These are phyloP conservation scores for Rosa lucieae DNA, from an alignment of 306 rosid genomes.

Conservation along the genomic window DNA sequence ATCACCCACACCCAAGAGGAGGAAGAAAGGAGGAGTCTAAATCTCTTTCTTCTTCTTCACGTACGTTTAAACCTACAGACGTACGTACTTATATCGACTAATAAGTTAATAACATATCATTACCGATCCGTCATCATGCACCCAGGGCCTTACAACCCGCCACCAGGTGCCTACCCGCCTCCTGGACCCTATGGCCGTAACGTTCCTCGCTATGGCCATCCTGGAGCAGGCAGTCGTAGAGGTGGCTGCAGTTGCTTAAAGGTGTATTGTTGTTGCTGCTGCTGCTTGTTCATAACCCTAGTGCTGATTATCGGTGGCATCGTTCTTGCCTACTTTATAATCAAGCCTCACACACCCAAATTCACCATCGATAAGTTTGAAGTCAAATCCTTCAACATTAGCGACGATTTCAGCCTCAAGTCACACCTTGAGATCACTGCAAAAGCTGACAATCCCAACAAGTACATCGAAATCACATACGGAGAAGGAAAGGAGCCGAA, in stretches of 20 bases:
- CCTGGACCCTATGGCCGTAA: neutral
- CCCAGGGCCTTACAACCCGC: neutral
- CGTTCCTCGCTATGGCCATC: constrained; percentile 15
- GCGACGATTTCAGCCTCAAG: constrained; percentile 14
- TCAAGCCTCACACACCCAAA: constrained; percentile 37
- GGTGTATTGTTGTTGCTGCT: constrained; percentile 29
- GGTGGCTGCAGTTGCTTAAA: neutral
- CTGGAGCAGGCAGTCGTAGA: neutral
- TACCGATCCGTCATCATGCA: neutral
- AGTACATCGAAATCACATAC: constrained; percentile 31
- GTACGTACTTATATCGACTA: neutral
- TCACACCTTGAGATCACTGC: constrained; percentile 27
- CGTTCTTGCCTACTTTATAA: neutral
- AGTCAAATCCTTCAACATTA: constrained; percentile 28
- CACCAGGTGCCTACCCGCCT: neutral
- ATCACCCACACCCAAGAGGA: neutral
- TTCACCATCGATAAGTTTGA: constrained; percentile 32
- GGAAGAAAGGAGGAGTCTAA: neutral
- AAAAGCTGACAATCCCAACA: constrained; percentile 48
- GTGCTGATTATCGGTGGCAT: neutral
- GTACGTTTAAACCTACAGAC: neutral
- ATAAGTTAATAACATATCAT: neutral
- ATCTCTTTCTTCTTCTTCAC: constrained; percentile 3
- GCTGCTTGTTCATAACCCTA: constrained; percentile 30
- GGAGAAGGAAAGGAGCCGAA: neutral